phyloP scores from a whole-genome alignment of 805 yeast genomes.

The Yarrowia yakushimensis region DNA sequence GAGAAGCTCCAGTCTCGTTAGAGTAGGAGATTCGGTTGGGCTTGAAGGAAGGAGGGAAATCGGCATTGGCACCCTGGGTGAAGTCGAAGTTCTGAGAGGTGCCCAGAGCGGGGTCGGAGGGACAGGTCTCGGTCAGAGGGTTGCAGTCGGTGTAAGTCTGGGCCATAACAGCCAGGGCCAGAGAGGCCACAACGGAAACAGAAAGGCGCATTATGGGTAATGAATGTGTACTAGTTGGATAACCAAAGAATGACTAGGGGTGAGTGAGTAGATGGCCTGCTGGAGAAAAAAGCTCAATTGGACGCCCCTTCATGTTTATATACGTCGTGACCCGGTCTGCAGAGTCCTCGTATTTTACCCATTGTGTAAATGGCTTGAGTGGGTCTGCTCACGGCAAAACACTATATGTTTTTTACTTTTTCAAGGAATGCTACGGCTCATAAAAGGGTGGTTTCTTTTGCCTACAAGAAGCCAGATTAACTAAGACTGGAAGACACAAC shows the following conservation, averaged over 20 bases:
- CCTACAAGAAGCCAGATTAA: too few relatives aligned
- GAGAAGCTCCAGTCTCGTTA: conserved; percentile 52
- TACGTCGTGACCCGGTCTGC: too few relatives aligned
- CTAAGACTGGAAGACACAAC: too few relatives aligned
- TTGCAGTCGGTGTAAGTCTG: conserved; percentile 43
- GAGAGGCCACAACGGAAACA: not conserved
- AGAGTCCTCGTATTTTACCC: too few relatives aligned
- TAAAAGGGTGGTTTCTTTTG: too few relatives aligned
- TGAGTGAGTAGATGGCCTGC: not conserved
- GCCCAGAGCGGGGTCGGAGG: conserved; percentile 62
- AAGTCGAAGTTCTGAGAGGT: conserved; percentile 53
- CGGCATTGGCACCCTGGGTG: conserved; percentile 38
- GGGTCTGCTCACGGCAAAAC: too few relatives aligned
- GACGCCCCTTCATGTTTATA: not conserved
- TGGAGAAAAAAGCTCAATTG: not conserved
- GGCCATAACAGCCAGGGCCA: conserved; percentile 27
- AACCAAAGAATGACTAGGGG: conserved; percentile 6
- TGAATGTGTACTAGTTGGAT: not conserved
- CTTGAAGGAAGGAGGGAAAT: conserved; percentile 41
- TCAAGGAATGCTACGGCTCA: too few relatives aligned
- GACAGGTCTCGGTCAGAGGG: conserved; percentile 45
- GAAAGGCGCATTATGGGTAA: not conserved
- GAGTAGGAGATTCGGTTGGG: conserved; percentile 42
- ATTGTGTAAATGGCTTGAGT: too few relatives aligned
- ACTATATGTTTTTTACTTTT: too few relatives aligned